phyloP scores from a whole-genome alignment of 805 yeast species.

The Kodamaea fukazawae region DNA sequence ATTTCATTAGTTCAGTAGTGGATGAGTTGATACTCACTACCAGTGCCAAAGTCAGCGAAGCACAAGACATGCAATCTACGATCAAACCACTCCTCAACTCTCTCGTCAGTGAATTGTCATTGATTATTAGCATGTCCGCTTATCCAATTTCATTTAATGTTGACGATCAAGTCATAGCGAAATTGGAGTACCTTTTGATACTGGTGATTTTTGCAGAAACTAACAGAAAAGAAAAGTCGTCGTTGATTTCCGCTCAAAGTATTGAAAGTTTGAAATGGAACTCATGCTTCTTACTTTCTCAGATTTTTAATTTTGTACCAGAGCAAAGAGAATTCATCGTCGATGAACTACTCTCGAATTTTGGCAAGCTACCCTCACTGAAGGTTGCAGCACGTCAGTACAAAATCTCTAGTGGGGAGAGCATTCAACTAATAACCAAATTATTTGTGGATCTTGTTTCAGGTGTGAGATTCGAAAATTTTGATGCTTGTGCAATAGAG shows the following conservation, averaged over 20 bases:
- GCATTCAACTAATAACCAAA: constrained; percentile 48
- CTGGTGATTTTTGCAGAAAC: constrained; percentile 40
- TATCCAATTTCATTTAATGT: constrained; percentile 13
- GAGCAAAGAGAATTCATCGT: constrained; percentile 61
- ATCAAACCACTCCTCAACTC: constrained; percentile 11
- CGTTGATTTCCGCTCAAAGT: constrained; percentile 17
- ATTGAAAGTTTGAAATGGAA: constrained; percentile 27
- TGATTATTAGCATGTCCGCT: constrained; percentile 11
- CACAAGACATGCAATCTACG: constrained; percentile 4
- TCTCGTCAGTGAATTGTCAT: constrained; percentile 15
- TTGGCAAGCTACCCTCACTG: constrained; percentile 48
- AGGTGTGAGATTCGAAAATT: constrained; percentile 22
- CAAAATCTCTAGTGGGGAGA: constrained; percentile 42
- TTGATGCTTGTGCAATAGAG: neutral
- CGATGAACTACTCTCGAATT: constrained; percentile 53
- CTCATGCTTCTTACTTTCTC: constrained; percentile 28
- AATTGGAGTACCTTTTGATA: constrained; percentile 53
- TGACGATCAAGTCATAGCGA: constrained; percentile 54
- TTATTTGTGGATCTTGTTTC: constrained; percentile 44
- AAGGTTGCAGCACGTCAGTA: constrained; percentile 44
- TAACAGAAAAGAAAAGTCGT: constrained; percentile 19
- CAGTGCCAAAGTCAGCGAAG: neutral
- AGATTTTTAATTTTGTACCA: constrained; percentile 35
- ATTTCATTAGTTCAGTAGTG: constrained; percentile 32
- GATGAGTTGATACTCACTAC: constrained; percentile 27